Evolutionary conservation across 2,329 filamentous ascomycete species (phyloP).

Genomic region (Fusarium sp.): DNA sequence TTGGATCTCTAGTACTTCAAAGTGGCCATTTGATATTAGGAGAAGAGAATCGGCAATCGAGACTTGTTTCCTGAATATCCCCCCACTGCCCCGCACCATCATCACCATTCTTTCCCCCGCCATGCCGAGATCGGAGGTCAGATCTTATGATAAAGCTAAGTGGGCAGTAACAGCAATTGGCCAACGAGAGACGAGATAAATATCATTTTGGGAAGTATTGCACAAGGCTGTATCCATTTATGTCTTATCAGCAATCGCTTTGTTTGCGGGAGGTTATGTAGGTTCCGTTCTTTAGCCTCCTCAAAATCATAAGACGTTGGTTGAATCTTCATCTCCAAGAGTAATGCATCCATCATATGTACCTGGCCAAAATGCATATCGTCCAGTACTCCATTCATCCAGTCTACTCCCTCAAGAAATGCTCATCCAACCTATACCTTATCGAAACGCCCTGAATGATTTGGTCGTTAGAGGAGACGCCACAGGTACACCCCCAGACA

Average conservation of each 20-base stretch:
- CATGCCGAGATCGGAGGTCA: conserved; percentile 51
- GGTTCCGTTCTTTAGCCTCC: neutral
- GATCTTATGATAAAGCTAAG: conserved; percentile 29
- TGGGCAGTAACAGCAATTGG: conserved; percentile 26
- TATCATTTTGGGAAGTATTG: conserved; percentile 33
- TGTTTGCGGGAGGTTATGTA: neutral
- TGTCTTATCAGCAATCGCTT: neutral
- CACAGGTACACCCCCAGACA: conserved; percentile 37
- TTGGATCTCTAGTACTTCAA: neutral
- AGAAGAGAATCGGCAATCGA: conserved; percentile 13
- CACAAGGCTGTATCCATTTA: neutral
- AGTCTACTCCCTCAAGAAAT: conserved; percentile 35
- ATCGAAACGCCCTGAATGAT: conserved; percentile 55
- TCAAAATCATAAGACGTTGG: neutral
- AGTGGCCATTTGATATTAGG: neutral
- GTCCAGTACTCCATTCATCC: conserved; percentile 30
- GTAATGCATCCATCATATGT: conserved; percentile 16
- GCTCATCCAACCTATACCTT: conserved; percentile 35
- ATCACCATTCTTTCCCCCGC: conserved; percentile 44
- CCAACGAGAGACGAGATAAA: conserved; percentile 33
- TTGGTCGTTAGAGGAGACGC: conserved; percentile 55
- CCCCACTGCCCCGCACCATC: conserved; percentile 39
- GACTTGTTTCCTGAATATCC: conserved; percentile 24
- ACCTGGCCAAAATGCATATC: conserved; percentile 30
- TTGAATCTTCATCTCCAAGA: conserved; percentile 6